A percentile compares a stretch with the other conserved stretches of the same genome.
These are phyloP conservation scores for Fusarium solani-melongenae DNA, from an alignment of 2,329 filamentous ascomycete genomes.

Conservation along the genomic window DNA sequence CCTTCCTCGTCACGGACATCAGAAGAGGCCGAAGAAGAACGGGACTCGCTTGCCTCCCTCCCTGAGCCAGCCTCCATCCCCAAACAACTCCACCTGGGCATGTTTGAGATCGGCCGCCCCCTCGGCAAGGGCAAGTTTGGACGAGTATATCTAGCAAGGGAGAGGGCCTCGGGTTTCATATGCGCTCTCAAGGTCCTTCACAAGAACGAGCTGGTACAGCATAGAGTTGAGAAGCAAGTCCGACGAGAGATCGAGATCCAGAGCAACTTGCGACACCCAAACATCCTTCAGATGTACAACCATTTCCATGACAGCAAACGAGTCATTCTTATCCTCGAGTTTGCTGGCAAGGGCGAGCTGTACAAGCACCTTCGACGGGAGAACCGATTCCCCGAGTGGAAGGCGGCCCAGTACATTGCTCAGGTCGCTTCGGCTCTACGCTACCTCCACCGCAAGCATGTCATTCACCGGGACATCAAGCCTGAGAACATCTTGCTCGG, in stretches of 20 bases:
- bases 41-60: slow-evolving; percentile 59
- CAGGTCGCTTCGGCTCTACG: slow-evolving; percentile 88
- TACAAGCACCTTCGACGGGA: slow-evolving; percentile 87
- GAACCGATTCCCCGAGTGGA: slow-evolving; percentile 83
- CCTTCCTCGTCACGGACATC: slow-evolving; percentile 53
- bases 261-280: slow-evolving; percentile 85
- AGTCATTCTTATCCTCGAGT: slow-evolving; percentile 88
- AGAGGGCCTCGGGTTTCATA: slow-evolving; percentile 81
- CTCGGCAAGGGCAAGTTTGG: slow-evolving; percentile 91
- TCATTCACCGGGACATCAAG: slow-evolving; percentile 98
- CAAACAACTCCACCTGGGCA: slow-evolving; percentile 85
- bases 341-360: slow-evolving; percentile 84
- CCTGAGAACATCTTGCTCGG: slow-evolving; percentile 97
- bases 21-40: slow-evolving; percentile 64
- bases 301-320: slow-evolving; percentile 91
- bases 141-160: slow-evolving; percentile 84
- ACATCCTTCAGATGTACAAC: slow-evolving; percentile 83
- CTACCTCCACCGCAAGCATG: slow-evolving; percentile 95
- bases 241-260: slow-evolving; percentile 90
- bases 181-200: slow-evolving; percentile 88
- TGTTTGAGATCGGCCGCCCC: slow-evolving; percentile 93
- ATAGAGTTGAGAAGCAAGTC: slow-evolving; percentile 84
- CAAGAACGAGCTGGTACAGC: slow-evolving; percentile 82
- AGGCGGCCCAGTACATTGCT: slow-evolving; percentile 86
- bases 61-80: slow-evolving; percentile 67